phyloP scores from a whole-genome alignment of 176 grass and related monocot genomes.

The maize (Zea mays) region DNA sequence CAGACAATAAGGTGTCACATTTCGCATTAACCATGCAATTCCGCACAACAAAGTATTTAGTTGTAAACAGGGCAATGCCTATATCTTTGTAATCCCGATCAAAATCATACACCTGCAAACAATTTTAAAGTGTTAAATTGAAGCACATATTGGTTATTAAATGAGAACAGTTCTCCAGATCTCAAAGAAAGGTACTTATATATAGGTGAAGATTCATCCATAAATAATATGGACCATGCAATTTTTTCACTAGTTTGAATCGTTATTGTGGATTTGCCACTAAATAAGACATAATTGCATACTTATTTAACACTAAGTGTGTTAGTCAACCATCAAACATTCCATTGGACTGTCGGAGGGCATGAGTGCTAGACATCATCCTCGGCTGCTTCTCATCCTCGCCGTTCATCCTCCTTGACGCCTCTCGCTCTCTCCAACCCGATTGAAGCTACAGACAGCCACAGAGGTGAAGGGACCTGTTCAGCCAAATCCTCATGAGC shows the following conservation, averaged over 20 bases:
- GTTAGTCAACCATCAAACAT: conserved; percentile 16
- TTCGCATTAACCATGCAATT: conserved; percentile 92
- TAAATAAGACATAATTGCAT: not conserved
- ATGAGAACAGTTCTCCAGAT: conserved; percentile 20
- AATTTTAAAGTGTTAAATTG: conserved; percentile 27
- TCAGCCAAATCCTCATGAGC: not conserved
- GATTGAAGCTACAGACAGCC: not conserved
- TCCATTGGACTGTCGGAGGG: not conserved
- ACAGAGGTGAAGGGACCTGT: not conserved
- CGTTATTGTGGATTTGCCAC: not conserved
- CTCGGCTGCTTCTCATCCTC: not conserved
- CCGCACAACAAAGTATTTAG: conserved; percentile 90
- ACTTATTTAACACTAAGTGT: not conserved
- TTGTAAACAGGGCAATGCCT: conserved; percentile 84
- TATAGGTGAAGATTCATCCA: not conserved
- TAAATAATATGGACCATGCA: not conserved
- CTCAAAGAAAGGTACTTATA: not conserved
- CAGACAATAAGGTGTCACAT: conserved; percentile 91
- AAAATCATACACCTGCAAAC: conserved; percentile 82
- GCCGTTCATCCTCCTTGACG: not conserved
- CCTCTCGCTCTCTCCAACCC: not conserved
- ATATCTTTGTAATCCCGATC: conserved; percentile 99
- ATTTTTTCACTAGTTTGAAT: not conserved
- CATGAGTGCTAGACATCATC: not conserved
- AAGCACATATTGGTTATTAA: conserved; percentile 18